Evolutionary conservation across 2,329 filamentous ascomycete species (phyloP), one percentile per base, ranked within the genome.

Genomic region (Botrytis paeoniae): DNA sequence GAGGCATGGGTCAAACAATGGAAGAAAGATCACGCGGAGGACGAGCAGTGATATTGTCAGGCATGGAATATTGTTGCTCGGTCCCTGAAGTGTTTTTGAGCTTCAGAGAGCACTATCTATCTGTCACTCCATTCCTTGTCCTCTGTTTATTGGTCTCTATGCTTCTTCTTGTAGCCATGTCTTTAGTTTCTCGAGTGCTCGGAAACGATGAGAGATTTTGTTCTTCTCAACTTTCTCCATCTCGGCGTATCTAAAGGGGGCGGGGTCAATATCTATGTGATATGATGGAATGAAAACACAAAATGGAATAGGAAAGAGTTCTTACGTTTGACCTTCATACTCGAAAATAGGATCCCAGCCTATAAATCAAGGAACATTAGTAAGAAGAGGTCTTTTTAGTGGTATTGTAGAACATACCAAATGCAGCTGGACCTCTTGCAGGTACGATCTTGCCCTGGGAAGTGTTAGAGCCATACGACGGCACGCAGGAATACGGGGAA

Each of bases 321-420:
- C 54, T 68, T 77, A 81, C 85, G 96, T 99, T 83, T 93, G 85
- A 60, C 95, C 95, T 76, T 97, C 88, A 78, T 97, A 95, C 84
- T 99, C 96, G 79, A 99, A 99, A 76, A 97, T 92, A 3, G 96
- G 90, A 82, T 99, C 96, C 96, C 96, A 99, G 63, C 95, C 95
- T 97, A 76, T n/a, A 66, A 77, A 77, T 78, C 43, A 73, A 64
- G 69, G 72, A 39, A 22, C 39, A 45, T 65, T 74, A 64, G 62
- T 63, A 37, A 35, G 74, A 22, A 35, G 73, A 20, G 18, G n/a
- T 37, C 57, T 35, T 64, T 25, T 68, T 60, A 59, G 25, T 45
- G 4, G 48, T 20, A 14, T 18, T 71, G 22, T 29, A 63, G 9
- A 57, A 83, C 89, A 83, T 85, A 95, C 95, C 96, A 81, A 99